Conservation (phyloP, 2,329 filamentous ascomycete genomes). For the Cyphellophora attinorum region DNA sequence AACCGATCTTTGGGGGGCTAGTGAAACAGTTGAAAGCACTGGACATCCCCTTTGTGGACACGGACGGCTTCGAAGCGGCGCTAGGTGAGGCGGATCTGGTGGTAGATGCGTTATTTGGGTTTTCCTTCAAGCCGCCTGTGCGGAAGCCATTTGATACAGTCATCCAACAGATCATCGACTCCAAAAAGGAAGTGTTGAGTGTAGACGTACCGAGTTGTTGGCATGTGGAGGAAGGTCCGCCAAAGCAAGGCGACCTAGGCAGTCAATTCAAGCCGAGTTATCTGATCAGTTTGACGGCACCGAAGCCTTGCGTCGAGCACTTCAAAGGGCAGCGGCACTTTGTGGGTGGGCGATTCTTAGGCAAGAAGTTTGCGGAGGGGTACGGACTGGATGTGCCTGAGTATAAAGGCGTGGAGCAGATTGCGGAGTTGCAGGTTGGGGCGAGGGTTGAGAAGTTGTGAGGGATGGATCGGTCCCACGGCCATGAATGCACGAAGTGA, state of each 20-base stretch:
- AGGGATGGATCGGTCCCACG: too few relatives aligned
- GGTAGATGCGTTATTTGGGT: conserved; percentile 90
- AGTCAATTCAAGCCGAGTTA: conserved; percentile 70
- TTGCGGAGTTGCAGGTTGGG: conserved; percentile 54
- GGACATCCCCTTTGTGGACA: conserved; percentile 59
- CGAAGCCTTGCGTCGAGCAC: conserved; percentile 77
- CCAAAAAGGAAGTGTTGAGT: conserved; percentile 67
- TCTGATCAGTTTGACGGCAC: conserved; percentile 81
- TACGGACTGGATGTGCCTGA: conserved; percentile 74
- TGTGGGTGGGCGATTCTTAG: conserved; percentile 81
- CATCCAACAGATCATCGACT: conserved; percentile 63
- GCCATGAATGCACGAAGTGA: too few relatives aligned
- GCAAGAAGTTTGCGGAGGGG: conserved; percentile 67
- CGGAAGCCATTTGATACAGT: conserved; percentile 84
- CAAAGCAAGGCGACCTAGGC: conserved; percentile 59
- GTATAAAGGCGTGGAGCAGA: conserved; percentile 80
- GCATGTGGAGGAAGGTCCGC: conserved; percentile 83
- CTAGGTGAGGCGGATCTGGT: conserved; percentile 65
- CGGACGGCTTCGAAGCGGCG: conserved; percentile 63
- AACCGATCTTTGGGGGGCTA: conserved; percentile 80
- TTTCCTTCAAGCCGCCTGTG: conserved; percentile 85
- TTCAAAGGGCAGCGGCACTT: conserved; percentile 79
- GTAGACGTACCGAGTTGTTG: conserved; percentile 92
- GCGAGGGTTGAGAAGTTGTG: conserved; percentile 17
- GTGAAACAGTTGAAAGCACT: conserved; percentile 77